phyloP scores from a whole-genome alignment of 164 flowering plant genomes.

The Kalanchoe fedtschenkoi region DNA sequence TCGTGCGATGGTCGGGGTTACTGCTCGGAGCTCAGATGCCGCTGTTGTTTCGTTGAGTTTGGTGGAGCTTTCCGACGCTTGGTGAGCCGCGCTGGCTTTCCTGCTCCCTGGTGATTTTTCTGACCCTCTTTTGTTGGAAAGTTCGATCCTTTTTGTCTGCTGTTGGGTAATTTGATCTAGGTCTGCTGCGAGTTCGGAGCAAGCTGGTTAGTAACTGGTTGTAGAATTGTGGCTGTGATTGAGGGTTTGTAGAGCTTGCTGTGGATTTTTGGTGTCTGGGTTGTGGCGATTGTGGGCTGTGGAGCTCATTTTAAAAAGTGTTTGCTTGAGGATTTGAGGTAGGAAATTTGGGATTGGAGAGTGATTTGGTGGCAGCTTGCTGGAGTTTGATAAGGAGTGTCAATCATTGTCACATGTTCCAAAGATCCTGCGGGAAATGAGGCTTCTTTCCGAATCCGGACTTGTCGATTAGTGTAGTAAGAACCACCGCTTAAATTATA shows the following conservation, averaged over 20 bases:
- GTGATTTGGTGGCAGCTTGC: too few species aligned
- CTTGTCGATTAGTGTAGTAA: background rate
- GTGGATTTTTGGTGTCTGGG: background rate
- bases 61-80: conserved; percentile 3
- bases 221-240: background rate
- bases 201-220: too few species aligned
- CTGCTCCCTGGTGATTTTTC: background rate
- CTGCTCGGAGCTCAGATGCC: background rate
- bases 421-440: background rate
- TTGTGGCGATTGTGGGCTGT: background rate
- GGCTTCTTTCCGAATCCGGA: background rate
- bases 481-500: background rate
- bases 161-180: background rate
- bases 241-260: background rate
- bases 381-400: too few species aligned
- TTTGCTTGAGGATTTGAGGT: background rate
- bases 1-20: background rate
- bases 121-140: background rate
- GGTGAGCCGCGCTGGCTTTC: background rate
- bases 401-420: background rate
- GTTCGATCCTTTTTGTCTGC: background rate
- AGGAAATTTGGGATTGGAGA: too few species aligned
- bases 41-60: background rate
- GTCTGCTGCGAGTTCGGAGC: background rate
- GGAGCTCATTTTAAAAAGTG: background rate